These are phyloP conservation scores for Scedosporium apiospermum DNA, from an alignment of 2,329 filamentous ascomycete species.

Conservation along the genomic window DNA sequence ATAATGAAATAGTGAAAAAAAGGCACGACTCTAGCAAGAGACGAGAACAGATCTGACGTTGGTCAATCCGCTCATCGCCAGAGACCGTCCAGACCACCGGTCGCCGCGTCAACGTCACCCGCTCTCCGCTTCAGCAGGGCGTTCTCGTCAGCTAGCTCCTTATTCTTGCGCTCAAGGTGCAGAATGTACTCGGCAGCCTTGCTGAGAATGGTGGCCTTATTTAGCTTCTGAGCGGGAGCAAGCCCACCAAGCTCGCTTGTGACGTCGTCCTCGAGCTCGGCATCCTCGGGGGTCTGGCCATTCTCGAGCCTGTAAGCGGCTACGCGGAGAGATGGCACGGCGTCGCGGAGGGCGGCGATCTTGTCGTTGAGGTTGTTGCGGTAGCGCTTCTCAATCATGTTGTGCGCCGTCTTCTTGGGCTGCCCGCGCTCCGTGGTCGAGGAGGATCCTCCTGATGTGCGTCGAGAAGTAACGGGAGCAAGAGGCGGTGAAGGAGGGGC, in stretches of 20 bases:
- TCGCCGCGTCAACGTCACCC: constrained; percentile 19
- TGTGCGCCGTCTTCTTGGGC: constrained; percentile 69
- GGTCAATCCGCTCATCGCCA: neutral
- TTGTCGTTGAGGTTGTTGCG: constrained; percentile 78
- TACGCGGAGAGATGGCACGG: constrained; percentile 42
- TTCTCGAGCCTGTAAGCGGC: constrained; percentile 14
- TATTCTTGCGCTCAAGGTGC: constrained; percentile 25
- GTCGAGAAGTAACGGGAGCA: neutral
- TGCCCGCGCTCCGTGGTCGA: constrained; percentile 4
- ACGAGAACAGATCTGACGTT: neutral
- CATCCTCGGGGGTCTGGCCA: constrained; percentile 11
- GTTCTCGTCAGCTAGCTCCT: constrained; percentile 21
- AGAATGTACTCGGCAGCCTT: constrained; percentile 28
- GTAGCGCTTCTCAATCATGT: constrained; percentile 79
- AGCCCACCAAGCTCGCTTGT: constrained; percentile 20
- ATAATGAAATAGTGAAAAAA: neutral
- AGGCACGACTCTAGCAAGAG: neutral
- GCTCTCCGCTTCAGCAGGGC: constrained; percentile 20
- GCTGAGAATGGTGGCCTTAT: constrained; percentile 32
- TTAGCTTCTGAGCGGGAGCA: constrained; percentile 27
- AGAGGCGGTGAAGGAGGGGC: constrained; percentile 11
- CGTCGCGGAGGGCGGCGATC: constrained; percentile 65
- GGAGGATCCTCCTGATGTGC: neutral
- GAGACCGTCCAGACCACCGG: constrained; percentile 3
- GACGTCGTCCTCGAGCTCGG: constrained; percentile 11